phyloP scores from a whole-genome alignment of 2,329 filamentous ascomycete genomes.

The Calonectria pseudoreteaudii region DNA sequence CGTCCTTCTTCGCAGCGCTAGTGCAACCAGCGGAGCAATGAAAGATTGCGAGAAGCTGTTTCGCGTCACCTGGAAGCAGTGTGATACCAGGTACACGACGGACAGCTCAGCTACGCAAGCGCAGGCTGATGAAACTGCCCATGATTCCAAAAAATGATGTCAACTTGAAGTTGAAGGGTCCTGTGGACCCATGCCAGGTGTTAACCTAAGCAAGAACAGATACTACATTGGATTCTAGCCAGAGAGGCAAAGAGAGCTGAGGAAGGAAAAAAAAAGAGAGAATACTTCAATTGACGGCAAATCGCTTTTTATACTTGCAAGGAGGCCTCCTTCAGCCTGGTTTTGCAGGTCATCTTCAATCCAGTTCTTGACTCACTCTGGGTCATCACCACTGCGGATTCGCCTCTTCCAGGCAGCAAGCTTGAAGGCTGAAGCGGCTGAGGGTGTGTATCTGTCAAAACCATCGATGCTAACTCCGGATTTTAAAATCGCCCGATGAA shows the following conservation, averaged over 20 bases:
- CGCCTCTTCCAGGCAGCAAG: neutral
- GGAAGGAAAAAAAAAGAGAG: slow-evolving; percentile 25
- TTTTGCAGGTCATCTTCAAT: neutral
- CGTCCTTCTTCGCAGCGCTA: slow-evolving; percentile 39
- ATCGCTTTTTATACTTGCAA: slow-evolving; percentile 26
- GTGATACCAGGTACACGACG: slow-evolving; percentile 43
- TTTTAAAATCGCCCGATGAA: neutral
- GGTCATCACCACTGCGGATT: neutral
- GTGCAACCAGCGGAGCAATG: slow-evolving; percentile 38
- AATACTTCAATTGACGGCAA: neutral
- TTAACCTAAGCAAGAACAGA: slow-evolving; percentile 45
- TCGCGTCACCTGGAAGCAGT: slow-evolving; percentile 41
- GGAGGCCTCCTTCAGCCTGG: neutral
- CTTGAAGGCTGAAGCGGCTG: neutral
- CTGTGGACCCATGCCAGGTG: slow-evolving; percentile 29
- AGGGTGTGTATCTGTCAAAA: neutral
- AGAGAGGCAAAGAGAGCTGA: slow-evolving; percentile 37
- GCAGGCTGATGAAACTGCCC: slow-evolving; percentile 19
- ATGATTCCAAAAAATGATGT: slow-evolving; percentile 33
- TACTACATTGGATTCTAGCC: slow-evolving; percentile 44
- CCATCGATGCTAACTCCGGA: neutral
- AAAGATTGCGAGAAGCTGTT: slow-evolving; percentile 22
- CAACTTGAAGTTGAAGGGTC: slow-evolving; percentile 2
- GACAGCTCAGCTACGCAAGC: slow-evolving; percentile 33
- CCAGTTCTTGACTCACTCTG: neutral